phyloP scores from a whole-genome alignment of 257 asterid genomes.

The Capsicum chinense region DNA sequence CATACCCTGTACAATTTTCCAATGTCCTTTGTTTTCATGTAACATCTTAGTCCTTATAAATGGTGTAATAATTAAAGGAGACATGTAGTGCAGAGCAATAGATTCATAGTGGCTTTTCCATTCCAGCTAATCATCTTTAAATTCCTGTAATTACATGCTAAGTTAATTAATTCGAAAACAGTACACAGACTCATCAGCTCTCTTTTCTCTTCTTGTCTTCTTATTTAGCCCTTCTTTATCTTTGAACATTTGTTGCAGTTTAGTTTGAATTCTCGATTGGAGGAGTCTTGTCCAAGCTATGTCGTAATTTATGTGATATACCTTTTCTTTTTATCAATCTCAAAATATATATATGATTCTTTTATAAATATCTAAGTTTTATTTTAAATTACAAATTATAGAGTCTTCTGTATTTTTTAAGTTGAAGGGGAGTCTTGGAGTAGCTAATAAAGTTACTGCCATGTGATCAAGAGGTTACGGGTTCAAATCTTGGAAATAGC shows the following conservation, averaged over 20 bases:
- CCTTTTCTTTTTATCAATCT: no score
- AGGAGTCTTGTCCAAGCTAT: not conserved
- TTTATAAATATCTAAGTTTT: no score
- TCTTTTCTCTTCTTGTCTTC: not conserved
- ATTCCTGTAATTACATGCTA: not conserved
- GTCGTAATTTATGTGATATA: no score
- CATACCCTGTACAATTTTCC: not conserved
- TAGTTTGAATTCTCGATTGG: not conserved
- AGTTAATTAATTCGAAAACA: no score
- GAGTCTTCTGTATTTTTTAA: no score
- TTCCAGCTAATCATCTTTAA: not conserved
- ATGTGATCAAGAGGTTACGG: no score
- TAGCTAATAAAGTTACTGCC: no score
- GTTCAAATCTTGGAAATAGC: no score
- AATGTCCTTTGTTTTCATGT: not conserved
- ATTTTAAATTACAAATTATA: no score
- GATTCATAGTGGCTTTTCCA: not conserved
- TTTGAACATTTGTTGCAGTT: not conserved
- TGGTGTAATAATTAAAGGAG: not conserved
- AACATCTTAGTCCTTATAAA: not conserved
- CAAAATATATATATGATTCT: no score
- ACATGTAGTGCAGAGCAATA: not conserved
- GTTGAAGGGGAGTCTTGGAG: no score
- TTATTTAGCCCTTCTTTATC: not conserved
- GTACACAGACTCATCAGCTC: not conserved